Evolutionary conservation across 495 filamentous ascomycete genomes (phyloP), one percentile per base, ranked within the genome.

Genomic region (Glutinoglossum americanum): DNA sequence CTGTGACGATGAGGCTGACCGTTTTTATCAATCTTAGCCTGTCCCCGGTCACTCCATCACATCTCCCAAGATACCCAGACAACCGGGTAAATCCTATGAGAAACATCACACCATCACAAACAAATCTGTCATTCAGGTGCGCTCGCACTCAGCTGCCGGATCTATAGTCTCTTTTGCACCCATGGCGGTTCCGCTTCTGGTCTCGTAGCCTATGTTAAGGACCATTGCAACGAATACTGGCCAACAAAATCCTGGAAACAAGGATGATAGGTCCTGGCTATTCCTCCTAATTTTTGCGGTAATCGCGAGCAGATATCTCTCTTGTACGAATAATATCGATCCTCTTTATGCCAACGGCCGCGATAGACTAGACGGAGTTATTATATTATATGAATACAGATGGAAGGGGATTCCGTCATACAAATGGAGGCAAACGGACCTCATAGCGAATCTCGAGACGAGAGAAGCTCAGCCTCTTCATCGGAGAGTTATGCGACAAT

Each of bases 101-200:
- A 53, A 53, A 53, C 49, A 53, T 53, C 49, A 53, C 49, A 53
- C 49, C 49, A 53, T 32, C 49, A 53, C 6, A 7, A 53, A 19
- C 4, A 53, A 53, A 53, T 13, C 49, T 21, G 23, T 10, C 49
- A 1, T 53, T 28, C 30, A 30, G 19, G 17, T 30, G 49, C 28
- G 17, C 49, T 1, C 26, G 49, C 49, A 8, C 30, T 17, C 49
- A 53, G 23, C 49, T 53, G 49, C 11, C 28, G 19, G 49, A 53
- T 32, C 28, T 7, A 53, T 8, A 21, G 15, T 26, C 47, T 5
- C 47, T 9, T 51, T 23, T 26, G 21, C 47, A 32, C 23, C 8
- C 26, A 53, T 53, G 49, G 49, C 49, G 19, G 28, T 30, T 53
- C 49, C 28, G 5, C 13, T 30, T 10, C 23, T 32, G 9, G 49